phyloP scores from a whole-genome alignment of 2,329 filamentous ascomycete species.

The Clonostachys sp. region DNA sequence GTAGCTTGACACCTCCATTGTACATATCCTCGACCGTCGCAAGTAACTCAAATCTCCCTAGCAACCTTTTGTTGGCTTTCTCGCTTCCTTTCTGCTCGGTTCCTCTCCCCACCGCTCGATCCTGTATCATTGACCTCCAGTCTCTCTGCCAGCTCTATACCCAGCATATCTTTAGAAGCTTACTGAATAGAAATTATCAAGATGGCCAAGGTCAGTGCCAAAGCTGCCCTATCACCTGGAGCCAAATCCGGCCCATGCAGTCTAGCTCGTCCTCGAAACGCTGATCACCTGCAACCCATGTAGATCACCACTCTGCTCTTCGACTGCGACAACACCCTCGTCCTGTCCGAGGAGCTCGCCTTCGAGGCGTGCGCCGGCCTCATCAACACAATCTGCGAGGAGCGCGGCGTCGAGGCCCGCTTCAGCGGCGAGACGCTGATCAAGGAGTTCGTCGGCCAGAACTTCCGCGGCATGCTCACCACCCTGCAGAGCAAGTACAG shows the following conservation, averaged over 20 bases:
- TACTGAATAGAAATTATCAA: conserved; percentile 1
- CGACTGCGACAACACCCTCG: conserved; percentile 87
- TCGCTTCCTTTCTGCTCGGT: background rate
- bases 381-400: conserved; percentile 77
- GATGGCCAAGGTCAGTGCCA: conserved; percentile 1
- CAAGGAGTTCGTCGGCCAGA: conserved; percentile 85
- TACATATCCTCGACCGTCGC: too few species aligned
- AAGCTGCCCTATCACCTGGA: too few species aligned
- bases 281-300: background rate
- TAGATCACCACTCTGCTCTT: conserved; percentile 67
- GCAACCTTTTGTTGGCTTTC: background rate
- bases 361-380: conserved; percentile 89
- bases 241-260: too few species aligned
- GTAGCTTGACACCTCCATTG: too few species aligned
- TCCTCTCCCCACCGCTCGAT: background rate
- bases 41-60: background rate
- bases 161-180: background rate
- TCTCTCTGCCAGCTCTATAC: background rate
- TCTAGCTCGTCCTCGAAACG: too few species aligned
- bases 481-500: conserved; percentile 71
- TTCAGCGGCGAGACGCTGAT: conserved; percentile 80
- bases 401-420: conserved; percentile 55
- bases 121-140: background rate
- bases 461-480: conserved; percentile 88
- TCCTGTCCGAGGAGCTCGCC: conserved; percentile 84